Percentiles rank a stretch among this genome's conserved stretches.
Conservation (phyloP, 148 eudicot genomes). For the Vaccinium myrtillus region DNA sequence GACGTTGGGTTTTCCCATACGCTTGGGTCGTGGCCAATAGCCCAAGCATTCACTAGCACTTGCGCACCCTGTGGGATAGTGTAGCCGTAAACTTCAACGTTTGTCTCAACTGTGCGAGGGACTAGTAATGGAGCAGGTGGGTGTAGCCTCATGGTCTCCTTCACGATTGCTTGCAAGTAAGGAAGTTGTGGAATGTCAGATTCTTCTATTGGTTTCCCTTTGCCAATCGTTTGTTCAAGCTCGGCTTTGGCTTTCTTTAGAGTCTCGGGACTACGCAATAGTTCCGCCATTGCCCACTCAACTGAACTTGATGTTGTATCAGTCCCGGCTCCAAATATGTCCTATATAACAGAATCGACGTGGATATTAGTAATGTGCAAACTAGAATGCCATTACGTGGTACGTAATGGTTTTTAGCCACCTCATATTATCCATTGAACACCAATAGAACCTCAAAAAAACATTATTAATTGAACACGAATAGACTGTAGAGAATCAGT, state of each 20-base stretch:
- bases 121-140: background rate
- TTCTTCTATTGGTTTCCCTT: background rate
- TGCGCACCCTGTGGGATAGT: constrained; percentile 15
- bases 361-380: background rate
- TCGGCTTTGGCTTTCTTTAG: background rate
- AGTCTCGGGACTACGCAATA: background rate
- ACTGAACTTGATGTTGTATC: background rate
- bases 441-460: too few species aligned
- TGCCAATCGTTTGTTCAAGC: background rate
- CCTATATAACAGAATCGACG: background rate
- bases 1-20: constrained; percentile 5
- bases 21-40: constrained; percentile 12
- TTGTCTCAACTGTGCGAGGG: background rate
- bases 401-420: background rate
- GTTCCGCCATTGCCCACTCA: constrained; percentile 12
- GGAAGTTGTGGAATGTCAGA: background rate
- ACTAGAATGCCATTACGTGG: background rate
- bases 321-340: background rate
- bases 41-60: constrained; percentile 14
- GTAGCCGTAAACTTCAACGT: constrained; percentile 2
- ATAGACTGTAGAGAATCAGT: background rate
- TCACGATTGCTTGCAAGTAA: constrained; percentile 11
- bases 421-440: background rate
- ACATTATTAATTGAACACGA: too few species aligned
- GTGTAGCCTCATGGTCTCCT: constrained; percentile 8